Evolutionary conservation across 1,284 basidiomycete genomes (phyloP).

Genomic region (Leccinum pachyderme): DNA sequence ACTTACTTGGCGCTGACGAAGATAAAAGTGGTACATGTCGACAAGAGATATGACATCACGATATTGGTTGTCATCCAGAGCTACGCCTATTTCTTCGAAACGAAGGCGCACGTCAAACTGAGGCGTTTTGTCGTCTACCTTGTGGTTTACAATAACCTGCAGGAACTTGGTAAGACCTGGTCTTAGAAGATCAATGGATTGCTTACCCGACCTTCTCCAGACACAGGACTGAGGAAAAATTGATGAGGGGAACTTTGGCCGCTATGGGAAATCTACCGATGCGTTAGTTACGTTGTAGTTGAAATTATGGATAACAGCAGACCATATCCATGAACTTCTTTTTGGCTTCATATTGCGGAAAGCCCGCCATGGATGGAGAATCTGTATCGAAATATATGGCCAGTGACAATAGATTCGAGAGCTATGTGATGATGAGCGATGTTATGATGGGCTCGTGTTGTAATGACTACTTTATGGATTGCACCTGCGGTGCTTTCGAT

Average conservation of each 20-base stretch:
- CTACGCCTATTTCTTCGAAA: constrained; percentile 94
- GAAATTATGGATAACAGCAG: not conserved
- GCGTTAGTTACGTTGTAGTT: constrained; percentile 4
- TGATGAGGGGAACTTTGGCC: constrained; percentile 71
- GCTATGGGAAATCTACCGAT: constrained; percentile 62
- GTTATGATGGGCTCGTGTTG: not conserved
- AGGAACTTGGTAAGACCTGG: constrained; percentile 6
- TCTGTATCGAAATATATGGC: constrained; percentile 98
- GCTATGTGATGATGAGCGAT: constrained; percentile 41
- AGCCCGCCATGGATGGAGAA: constrained; percentile 75
- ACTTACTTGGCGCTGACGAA: constrained; percentile 81
- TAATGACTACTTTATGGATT: constrained; percentile 77
- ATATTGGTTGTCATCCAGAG: constrained; percentile 94
- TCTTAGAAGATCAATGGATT: not conserved
- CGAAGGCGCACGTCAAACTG: constrained; percentile 88
- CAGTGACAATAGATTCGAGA: constrained; percentile 86
- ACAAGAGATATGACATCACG: constrained; percentile 90
- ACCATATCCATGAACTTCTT: constrained; percentile 80
- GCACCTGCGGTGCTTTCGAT: constrained; percentile 88
- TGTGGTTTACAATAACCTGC: constrained; percentile 83
- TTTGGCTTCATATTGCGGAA: constrained; percentile 68
- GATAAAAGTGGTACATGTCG: constrained; percentile 98
- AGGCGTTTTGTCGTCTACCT: constrained; percentile 70
- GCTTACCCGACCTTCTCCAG: constrained; percentile 86
- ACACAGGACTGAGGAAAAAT: constrained; percentile 94